phyloP scores from a whole-genome alignment of 306 rosid genomes.

The Heteromeles arbutifolia region DNA sequence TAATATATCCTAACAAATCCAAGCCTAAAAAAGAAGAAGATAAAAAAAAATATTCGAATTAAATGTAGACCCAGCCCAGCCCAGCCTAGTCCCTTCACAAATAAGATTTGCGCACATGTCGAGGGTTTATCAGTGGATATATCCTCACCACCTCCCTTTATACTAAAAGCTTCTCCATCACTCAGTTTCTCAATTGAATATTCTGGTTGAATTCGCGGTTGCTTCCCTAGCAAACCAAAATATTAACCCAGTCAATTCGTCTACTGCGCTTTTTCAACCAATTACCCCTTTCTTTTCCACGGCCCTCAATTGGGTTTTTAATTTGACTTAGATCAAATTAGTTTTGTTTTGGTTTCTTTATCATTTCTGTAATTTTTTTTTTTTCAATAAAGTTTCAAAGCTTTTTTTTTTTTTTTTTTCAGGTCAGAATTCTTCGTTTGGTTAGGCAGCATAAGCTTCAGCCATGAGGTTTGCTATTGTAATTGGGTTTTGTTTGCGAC shows the following conservation, averaged over 20 bases:
- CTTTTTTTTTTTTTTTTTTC: conserved; percentile 19
- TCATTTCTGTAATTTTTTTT: neutral
- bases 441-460: conserved; percentile 10
- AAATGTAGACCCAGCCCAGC: too few species aligned
- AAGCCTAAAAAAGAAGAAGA: too few species aligned
- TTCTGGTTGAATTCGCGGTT: neutral
- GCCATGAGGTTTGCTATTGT: conserved; percentile 48
- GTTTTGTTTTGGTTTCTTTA: neutral
- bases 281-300: too few species aligned
- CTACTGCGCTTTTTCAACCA: too few species aligned
- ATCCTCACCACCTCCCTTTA: neutral
- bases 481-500: neutral
- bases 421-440: conserved; percentile 19
- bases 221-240: conserved; percentile 4
- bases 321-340: too few species aligned
- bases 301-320: too few species aligned
- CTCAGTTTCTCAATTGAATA: neutral
- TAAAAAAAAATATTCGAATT: too few species aligned
- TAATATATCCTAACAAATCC: too few species aligned
- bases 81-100: neutral
- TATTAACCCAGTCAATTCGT: too few species aligned
- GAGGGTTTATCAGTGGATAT: neutral
- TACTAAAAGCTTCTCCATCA: neutral
- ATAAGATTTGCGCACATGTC: neutral
- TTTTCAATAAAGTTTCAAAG: neutral